Evolutionary conservation across 106 monocot genomes (phyloP).

Genomic region (Dendrobium officinale): DNA sequence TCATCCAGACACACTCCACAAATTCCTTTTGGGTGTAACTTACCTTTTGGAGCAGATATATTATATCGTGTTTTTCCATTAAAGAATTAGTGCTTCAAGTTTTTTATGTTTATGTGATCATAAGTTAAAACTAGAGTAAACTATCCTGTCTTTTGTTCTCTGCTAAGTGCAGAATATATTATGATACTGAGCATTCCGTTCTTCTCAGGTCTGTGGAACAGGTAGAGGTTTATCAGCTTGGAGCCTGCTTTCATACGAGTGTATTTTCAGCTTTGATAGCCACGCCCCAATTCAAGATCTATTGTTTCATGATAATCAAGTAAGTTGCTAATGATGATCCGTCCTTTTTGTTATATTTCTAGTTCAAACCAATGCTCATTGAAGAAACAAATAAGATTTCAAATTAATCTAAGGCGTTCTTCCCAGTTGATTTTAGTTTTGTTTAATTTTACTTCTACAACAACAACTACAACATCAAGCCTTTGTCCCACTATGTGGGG

Average conservation of each 20-base stretch:
- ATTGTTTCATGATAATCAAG: conserved; percentile 78
- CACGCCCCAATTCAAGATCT: conserved; percentile 65
- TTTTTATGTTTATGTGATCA: neutral
- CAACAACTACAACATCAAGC: no score
- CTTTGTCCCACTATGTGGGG: no score
- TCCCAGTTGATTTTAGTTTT: neutral
- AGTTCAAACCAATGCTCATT: neutral
- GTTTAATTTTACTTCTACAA: neutral
- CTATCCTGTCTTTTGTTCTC: neutral
- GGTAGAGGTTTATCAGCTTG: conserved; percentile 71
- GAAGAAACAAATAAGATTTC: neutral
- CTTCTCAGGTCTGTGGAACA: conserved; percentile 69
- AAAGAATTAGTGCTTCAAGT: no score
- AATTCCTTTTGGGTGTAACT: neutral
- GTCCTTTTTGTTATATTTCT: neutral
- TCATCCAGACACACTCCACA: neutral
- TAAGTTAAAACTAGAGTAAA: neutral
- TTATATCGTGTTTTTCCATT: no score
- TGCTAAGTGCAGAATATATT: neutral
- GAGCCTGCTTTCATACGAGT: conserved; percentile 71
- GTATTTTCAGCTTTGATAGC: conserved; percentile 59
- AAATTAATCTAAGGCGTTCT: neutral
- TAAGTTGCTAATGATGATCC: conserved; percentile 20
- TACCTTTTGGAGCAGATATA: no score
- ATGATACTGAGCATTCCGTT: conserved; percentile 1